Conservation (phyloP, 148 eudicot species). For the Mesembryanthemum crystallinum region DNA sequence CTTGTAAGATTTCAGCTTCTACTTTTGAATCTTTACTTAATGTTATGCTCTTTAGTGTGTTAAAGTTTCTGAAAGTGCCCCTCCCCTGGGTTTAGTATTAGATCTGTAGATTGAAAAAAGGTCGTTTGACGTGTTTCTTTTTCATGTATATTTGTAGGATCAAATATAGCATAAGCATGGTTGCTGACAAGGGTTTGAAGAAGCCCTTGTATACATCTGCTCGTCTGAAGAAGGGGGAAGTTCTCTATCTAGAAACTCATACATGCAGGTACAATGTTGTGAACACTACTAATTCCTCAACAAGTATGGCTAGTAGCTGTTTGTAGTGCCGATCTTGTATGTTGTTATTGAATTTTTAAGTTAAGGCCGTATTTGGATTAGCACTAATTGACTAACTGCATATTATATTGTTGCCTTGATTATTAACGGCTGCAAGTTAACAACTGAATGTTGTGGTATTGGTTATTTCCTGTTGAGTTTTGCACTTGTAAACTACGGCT, state of each 20-base stretch:
- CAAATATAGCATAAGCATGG: constrained; percentile 83
- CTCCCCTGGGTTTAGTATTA: too few species aligned
- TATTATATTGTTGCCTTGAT: too few species aligned
- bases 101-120: background rate
- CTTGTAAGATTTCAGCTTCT: background rate
- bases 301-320: background rate
- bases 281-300: background rate
- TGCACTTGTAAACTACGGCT: too few species aligned
- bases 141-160: constrained; percentile 53
- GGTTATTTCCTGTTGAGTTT: too few species aligned
- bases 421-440: too few species aligned
- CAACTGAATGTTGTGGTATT: too few species aligned
- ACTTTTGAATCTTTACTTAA: background rate
- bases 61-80: background rate
- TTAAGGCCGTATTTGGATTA: background rate
- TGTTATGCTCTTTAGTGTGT: background rate
- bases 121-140: background rate
- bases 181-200: constrained; percentile 97
- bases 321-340: background rate
- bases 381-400: too few species aligned
- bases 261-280: constrained; percentile 58
- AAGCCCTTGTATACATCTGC: constrained; percentile 87
- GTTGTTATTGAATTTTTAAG: background rate
- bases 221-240: constrained; percentile 96
- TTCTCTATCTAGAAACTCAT: constrained; percentile 90